Percentiles rank a stretch among this genome's conserved stretches.
Conservation (phyloP, 805 yeast genomes). For the Saccharomycopsis microspora region DNA sequence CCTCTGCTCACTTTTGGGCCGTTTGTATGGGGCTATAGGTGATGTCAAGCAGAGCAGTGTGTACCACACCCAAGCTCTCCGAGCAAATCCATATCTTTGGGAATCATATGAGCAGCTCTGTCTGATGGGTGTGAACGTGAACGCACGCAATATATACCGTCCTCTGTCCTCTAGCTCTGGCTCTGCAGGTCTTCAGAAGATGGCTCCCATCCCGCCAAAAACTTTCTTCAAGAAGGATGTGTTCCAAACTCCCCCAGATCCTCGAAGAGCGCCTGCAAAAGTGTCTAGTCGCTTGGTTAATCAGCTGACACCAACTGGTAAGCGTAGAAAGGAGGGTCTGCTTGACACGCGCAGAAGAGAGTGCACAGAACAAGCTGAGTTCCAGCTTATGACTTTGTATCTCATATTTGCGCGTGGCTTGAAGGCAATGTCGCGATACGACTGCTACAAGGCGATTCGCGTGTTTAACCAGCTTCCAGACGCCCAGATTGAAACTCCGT, state of each 20-base stretch:
- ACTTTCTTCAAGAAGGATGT: neutral
- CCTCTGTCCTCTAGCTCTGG: neutral
- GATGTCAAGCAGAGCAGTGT: constrained; percentile 55
- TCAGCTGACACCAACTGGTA: too few relatives aligned
- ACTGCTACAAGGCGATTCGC: constrained; percentile 72
- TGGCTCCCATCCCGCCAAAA: constrained; percentile 1
- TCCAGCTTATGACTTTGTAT: constrained; percentile 36
- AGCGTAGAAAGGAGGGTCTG: neutral
- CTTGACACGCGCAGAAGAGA: constrained; percentile 7
- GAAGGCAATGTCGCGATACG: constrained; percentile 51
- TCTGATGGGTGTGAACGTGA: constrained; percentile 57
- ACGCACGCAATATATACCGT: constrained; percentile 44
- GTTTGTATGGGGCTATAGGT: constrained; percentile 45
- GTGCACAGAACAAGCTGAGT: constrained; percentile 23
- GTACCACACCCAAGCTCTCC: constrained; percentile 57
- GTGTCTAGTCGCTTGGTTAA: too few relatives aligned
- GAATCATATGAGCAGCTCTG: constrained; percentile 77
- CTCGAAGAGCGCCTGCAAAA: too few relatives aligned
- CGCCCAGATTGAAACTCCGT: constrained; percentile 58
- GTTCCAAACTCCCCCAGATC: neutral
- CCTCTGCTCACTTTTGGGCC: constrained; percentile 58
- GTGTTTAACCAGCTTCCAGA: constrained; percentile 54
- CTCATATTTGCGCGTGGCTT: constrained; percentile 47
- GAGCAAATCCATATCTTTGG: constrained; percentile 70
- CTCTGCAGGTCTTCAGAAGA: neutral